Evolutionary conservation across 1,284 basidiomycete species (phyloP), one percentile per base, ranked within the genome.

Genomic region (Porogramme epimiltina): DNA sequence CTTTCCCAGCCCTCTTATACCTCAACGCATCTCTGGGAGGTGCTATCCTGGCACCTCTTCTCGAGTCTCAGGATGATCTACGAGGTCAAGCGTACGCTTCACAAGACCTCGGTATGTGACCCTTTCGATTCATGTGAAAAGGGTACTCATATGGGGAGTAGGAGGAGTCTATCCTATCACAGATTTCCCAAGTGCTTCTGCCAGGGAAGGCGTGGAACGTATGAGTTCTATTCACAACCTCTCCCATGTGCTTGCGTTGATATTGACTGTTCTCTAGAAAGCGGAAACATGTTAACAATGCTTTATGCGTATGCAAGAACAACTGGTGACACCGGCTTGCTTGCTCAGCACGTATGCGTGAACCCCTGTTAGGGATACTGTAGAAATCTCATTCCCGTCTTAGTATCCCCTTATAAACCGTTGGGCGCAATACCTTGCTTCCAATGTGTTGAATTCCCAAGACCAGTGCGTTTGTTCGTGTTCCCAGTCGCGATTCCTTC

Each of bases 201-300:
- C n/a, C n/a, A 16, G 67, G 66, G 2, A 83, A 84, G 57, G 81
- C 84, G 75, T 84, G 9, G 80, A 84, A 77, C 79, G 80, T 77
- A 42, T 25, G 43, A 2, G 2, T 15, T 13, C 18, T 6, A 13
- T n/a, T 8, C 16, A 8, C 6, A 5, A 22, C 2, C n/a, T n/a
- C 3, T 44, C 41, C 9, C 8, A 26, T 9, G 22, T 16, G 36
- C n/a, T n/a, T n/a, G n/a, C n/a, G n/a, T n/a, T n/a, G n/a, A n/a
- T n/a, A 16, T n/a, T n/a, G n/a, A n/a, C n/a, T n/a, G n/a, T n/a
- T n/a, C n/a, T n/a, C n/a, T 16, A 84, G 85, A 88, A 65, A 82
- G 81, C 56, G 85, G 86, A 3, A 87, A 88, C 62, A 87, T 87
- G 85, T 68, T 90, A 19, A 87, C 89, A 63, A 87, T 89, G 85